phyloP scores from a whole-genome alignment of 164 flowering plant species.

The Tinospora cordifolia region DNA sequence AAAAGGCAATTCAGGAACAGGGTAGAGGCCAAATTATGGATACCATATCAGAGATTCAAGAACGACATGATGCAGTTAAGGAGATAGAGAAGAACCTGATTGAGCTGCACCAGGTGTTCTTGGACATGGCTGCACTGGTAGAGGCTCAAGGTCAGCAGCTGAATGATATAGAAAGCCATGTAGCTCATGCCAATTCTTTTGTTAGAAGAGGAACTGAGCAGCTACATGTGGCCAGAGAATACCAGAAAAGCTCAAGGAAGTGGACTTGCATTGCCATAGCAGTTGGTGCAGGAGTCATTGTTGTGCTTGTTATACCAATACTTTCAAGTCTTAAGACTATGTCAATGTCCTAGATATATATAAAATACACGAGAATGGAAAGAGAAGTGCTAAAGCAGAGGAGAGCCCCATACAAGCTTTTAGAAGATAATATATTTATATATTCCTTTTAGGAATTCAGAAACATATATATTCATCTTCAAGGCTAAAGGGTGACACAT shows the following conservation, averaged over 20 bases:
- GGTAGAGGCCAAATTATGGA: conserved; percentile 31
- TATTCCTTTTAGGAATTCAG: no score
- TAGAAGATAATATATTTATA: not conserved
- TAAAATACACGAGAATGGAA: not conserved
- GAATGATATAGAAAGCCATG: conserved; percentile 31
- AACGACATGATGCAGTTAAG: conserved; percentile 30
- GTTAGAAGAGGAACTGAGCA: conserved; percentile 25
- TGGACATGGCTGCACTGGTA: conserved; percentile 36
- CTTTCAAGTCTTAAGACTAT: not conserved
- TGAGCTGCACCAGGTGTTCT: conserved; percentile 35
- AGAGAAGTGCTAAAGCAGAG: no score
- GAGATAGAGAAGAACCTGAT: conserved; percentile 31
- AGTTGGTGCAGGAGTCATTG: conserved; percentile 10
- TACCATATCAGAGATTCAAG: conserved; percentile 30
- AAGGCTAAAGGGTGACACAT: no score
- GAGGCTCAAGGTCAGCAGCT: conserved; percentile 37
- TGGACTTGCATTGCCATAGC: conserved; percentile 26
- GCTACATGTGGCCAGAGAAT: conserved; percentile 24
- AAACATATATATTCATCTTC: no score
- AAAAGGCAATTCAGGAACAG: conserved; percentile 30
- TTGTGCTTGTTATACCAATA: conserved; percentile 18
- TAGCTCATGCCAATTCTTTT: conserved; percentile 26
- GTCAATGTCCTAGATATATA: not conserved
- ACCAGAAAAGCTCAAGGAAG: conserved; percentile 29
- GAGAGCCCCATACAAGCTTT: not conserved